A percentile compares a stretch with the other conserved stretches of the same genome.
Evolutionary conservation across 192 early-diverging fungal species (phyloP).

Genomic region (Coemansia umbellata): DNA sequence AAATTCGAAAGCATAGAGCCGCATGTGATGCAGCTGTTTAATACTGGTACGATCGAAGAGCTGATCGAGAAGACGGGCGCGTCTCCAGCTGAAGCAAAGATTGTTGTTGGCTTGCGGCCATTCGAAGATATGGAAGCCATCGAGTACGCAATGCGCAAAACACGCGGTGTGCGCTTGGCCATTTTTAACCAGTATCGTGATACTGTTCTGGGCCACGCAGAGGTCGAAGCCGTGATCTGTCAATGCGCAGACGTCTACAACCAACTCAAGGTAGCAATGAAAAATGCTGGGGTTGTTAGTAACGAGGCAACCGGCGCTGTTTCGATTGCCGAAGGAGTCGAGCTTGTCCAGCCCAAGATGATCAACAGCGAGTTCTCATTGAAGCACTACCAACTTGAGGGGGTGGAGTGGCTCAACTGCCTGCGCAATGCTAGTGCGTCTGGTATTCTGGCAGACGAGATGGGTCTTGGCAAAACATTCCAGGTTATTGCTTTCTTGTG

Average conservation of each 20-base stretch:
- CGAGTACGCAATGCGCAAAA: constrained; percentile 48
- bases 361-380: constrained; percentile 61
- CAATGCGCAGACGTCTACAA: constrained; percentile 47
- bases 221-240: constrained; percentile 46
- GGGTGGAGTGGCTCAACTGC: constrained; percentile 79
- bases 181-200: constrained; percentile 49
- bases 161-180: constrained; percentile 59
- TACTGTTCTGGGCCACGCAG: constrained; percentile 41
- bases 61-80: constrained; percentile 35
- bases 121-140: constrained; percentile 55
- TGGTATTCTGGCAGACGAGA: constrained; percentile 75
- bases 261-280: constrained; percentile 34
- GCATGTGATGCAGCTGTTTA: constrained; percentile 38
- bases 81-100: constrained; percentile 25
- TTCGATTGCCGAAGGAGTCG: constrained; percentile 23
- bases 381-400: constrained; percentile 83
- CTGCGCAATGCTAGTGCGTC: constrained; percentile 69
- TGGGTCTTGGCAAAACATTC: constrained; percentile 92
- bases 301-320: constrained; percentile 48
- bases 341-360: constrained; percentile 54
- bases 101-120: constrained; percentile 54
- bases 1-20: constrained; percentile 31
- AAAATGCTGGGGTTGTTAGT: constrained; percentile 24
- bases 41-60: constrained; percentile 19
- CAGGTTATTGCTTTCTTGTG: constrained; percentile 83